Evolutionary conservation across 2,329 filamentous ascomycete species (phyloP).

Genomic region (Metarhizium rileyi): DNA sequence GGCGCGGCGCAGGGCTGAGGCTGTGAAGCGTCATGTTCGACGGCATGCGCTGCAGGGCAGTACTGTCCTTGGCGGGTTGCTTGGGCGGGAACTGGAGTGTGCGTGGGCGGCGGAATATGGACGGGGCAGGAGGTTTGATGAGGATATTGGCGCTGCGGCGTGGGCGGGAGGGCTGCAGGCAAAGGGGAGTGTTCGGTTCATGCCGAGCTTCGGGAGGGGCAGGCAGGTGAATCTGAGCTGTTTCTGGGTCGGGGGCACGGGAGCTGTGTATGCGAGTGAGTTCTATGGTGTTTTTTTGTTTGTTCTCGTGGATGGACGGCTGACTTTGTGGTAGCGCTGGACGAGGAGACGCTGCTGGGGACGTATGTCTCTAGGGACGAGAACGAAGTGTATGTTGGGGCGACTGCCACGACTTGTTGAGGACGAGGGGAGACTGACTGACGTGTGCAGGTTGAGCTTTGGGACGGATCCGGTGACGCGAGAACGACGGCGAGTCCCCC

Average conservation of each 20-base stretch:
- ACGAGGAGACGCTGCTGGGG: conserved; percentile 25
- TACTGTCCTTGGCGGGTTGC: conserved; percentile 18
- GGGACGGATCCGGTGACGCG: conserved; percentile 2
- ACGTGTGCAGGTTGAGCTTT: conserved; percentile 7
- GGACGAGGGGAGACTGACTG: not conserved
- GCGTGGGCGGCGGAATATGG: conserved; percentile 11
- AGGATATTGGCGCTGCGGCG: conserved; percentile 19
- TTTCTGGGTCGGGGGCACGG: conserved; percentile 30
- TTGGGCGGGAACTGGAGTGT: conserved; percentile 18
- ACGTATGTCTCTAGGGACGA: conserved; percentile 17
- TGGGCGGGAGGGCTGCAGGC: conserved; percentile 30
- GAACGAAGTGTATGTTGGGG: not conserved
- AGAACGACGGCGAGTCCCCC: not conserved
- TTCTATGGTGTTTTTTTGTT: conserved; percentile 8
- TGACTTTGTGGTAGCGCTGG: conserved; percentile 19
- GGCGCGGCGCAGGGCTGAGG: conserved; percentile 16
- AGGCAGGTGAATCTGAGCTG: conserved; percentile 26
- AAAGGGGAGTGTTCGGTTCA: conserved; percentile 31
- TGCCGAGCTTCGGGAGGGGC: conserved; percentile 16
- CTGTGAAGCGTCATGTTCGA: conserved; percentile 28
- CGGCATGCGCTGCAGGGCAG: conserved; percentile 27
- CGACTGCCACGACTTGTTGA: too few relatives aligned
- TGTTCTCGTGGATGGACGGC: not conserved
- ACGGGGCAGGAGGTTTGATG: conserved; percentile 13
- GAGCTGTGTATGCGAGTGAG: conserved; percentile 35